These are phyloP conservation scores for Paraphoma chrysanthemicola DNA, from an alignment of 2,329 filamentous ascomycete species.

Conservation along the genomic window DNA sequence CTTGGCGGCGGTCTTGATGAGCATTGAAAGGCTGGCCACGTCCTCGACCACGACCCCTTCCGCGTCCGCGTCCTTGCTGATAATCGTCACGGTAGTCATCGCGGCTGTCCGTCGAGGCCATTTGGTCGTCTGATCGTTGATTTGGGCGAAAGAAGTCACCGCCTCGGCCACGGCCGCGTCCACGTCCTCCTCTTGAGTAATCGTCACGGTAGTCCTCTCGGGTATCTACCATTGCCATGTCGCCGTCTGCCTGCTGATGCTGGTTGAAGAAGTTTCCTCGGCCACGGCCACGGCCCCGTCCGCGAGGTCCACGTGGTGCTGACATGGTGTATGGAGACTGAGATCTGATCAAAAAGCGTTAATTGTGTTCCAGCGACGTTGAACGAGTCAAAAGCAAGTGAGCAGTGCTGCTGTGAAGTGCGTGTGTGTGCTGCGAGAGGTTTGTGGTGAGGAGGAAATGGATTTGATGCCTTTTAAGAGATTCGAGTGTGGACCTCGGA, in stretches of 20 bases:
- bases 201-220: background rate
- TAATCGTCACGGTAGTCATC: conserved; percentile 7
- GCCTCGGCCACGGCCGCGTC: conserved; percentile 6
- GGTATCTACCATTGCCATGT: conserved; percentile 13
- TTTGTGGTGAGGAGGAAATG: conserved; percentile 3
- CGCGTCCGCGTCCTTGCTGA: conserved; percentile 21
- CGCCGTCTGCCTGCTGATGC: conserved; percentile 11
- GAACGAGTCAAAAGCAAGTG: background rate
- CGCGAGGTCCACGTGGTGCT: conserved; percentile 21
- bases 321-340: conserved; percentile 6
- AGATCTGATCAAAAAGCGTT: background rate
- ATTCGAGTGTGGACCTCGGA: background rate
- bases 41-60: conserved; percentile 27
- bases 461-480: background rate
- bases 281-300: conserved; percentile 28
- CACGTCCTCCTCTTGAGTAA: background rate
- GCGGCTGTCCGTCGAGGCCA: background rate
- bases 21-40: conserved; percentile 16
- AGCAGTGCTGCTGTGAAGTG: no score
- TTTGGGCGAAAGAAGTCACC: background rate
- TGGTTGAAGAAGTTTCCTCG: conserved; percentile 14
- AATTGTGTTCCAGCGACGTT: background rate
- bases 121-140: background rate
- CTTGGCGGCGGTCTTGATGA: background rate
- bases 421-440: background rate